phyloP scores from a whole-genome alignment of 2,329 filamentous ascomycete genomes.

The Trichoderma arundinaceum region DNA sequence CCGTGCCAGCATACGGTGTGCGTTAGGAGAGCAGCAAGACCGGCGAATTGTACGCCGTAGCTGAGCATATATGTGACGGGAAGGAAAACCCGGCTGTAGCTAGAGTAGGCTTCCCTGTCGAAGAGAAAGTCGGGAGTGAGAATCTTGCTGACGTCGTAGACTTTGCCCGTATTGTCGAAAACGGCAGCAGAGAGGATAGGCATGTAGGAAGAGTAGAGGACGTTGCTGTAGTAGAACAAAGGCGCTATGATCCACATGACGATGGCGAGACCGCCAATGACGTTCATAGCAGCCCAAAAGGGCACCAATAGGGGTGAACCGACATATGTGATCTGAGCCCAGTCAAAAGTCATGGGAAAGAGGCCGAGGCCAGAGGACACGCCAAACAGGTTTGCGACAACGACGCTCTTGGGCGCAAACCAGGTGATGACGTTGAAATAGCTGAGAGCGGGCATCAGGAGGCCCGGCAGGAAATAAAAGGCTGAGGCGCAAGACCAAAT shows the following conservation, averaged over 20 bases:
- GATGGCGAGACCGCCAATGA: constrained; percentile 76
- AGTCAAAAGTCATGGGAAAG: constrained; percentile 88
- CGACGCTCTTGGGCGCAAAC: constrained; percentile 86
- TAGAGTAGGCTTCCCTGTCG: constrained; percentile 74
- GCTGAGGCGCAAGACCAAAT: constrained; percentile 73
- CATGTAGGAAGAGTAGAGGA: constrained; percentile 82
- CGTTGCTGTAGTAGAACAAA: constrained; percentile 79
- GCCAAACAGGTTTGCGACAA: constrained; percentile 84
- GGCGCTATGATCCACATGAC: constrained; percentile 88
- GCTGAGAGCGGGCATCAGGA: constrained; percentile 82
- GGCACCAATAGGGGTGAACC: constrained; percentile 83
- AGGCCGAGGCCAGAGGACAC: constrained; percentile 83
- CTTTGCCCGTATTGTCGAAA: constrained; percentile 81
- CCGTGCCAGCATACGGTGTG: constrained; percentile 88
- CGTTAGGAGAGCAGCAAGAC: constrained; percentile 76
- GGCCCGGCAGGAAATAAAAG: constrained; percentile 85
- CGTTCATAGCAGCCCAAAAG: constrained; percentile 86
- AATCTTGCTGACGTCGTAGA: constrained; percentile 82
- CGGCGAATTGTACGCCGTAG: constrained; percentile 86
- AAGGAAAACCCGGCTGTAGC: constrained; percentile 83
- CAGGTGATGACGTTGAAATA: constrained; percentile 90
- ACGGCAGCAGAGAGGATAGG: constrained; percentile 84
- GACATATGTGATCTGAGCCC: constrained; percentile 88
- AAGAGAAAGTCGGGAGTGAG: constrained; percentile 79
- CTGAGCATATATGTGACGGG: constrained; percentile 88